Evolutionary conservation across 495 filamentous ascomycete species (phyloP).

Genomic region (Sabuloglossum arenarium): DNA sequence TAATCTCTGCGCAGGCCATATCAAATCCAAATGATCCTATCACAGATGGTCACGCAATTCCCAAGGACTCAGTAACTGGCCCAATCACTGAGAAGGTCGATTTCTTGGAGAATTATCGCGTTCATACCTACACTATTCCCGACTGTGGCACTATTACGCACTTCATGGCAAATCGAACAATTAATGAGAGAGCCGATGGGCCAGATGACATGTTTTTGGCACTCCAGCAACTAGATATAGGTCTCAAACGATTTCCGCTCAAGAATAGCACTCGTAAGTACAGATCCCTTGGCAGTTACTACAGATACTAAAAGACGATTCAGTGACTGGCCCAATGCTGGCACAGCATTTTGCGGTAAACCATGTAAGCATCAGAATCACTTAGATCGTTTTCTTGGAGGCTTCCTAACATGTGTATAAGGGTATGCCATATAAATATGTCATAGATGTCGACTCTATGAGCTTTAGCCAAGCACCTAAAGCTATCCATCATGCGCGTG

Average conservation of each 20-base stretch:
- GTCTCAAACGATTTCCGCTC: slow-evolving; percentile 33
- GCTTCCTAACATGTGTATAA: slow-evolving; percentile 18
- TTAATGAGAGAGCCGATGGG: slow-evolving; percentile 29
- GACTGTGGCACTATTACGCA: slow-evolving; percentile 40
- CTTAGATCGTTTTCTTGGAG: slow-evolving; percentile 5
- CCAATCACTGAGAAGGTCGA: slow-evolving; percentile 5
- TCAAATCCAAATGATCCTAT: slow-evolving; percentile 15
- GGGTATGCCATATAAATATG: slow-evolving; percentile 68
- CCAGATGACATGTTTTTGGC: slow-evolving; percentile 40
- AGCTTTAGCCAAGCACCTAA: slow-evolving; percentile 38
- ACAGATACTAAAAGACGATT: not conserved
- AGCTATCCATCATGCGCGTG: slow-evolving; percentile 32
- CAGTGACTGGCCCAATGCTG: not conserved
- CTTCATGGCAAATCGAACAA: slow-evolving; percentile 29
- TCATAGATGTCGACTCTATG: slow-evolving; percentile 41
- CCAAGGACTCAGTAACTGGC: not conserved
- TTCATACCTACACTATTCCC: slow-evolving; percentile 14
- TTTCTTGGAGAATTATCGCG: slow-evolving; percentile 18
- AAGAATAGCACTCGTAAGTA: slow-evolving; percentile 16
- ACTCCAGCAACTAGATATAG: slow-evolving; percentile 36
- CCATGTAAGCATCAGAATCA: slow-evolving; percentile 30
- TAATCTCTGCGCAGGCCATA: slow-evolving; percentile 19
- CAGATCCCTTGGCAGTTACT: slow-evolving; percentile 8
- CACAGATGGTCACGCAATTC: slow-evolving; percentile 9
- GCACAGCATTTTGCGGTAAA: slow-evolving; percentile 44